phyloP scores from a whole-genome alignment of 345 rosid genomes.

The Lepidium sativum region DNA sequence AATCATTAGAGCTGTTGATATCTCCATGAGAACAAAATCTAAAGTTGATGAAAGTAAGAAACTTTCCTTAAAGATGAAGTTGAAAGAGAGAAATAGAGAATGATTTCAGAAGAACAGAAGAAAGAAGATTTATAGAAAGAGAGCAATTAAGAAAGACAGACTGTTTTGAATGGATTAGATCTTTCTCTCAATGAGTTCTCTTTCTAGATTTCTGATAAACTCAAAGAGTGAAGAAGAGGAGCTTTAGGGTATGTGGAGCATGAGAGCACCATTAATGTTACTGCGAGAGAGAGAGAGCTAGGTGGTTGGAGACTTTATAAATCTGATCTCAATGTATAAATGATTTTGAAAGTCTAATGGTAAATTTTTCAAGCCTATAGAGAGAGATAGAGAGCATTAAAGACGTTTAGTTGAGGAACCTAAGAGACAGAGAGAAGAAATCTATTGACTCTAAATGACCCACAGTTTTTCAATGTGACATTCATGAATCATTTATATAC shows the following conservation, averaged over 20 bases:
- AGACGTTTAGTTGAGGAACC: constrained; percentile 75
- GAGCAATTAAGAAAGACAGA: constrained; percentile 54
- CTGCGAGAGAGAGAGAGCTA: constrained; percentile 21
- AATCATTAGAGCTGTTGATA: constrained; percentile 49
- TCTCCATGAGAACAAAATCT: constrained; percentile 59
- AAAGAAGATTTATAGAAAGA: constrained; percentile 41
- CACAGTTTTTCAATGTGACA: constrained; percentile 18
- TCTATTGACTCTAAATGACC: constrained; percentile 13
- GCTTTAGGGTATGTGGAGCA: constrained; percentile 26
- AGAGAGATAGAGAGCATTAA: constrained; percentile 38
- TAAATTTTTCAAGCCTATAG: constrained; percentile 9
- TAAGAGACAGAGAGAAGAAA: not conserved
- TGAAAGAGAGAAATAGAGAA: not conserved
- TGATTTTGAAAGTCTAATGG: not conserved
- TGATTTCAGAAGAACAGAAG: constrained; percentile 5
- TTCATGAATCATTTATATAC: constrained; percentile 18
- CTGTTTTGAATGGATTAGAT: constrained; percentile 38
- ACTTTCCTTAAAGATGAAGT: constrained; percentile 9
- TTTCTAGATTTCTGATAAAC: constrained; percentile 13
- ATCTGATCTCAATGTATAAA: not conserved
- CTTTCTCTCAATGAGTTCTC: constrained; percentile 21
- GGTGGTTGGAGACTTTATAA: constrained; percentile 31
- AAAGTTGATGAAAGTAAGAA: not conserved
- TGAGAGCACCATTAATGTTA: constrained; percentile 49
- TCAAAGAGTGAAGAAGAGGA: constrained; percentile 12